Base-by-base conservation (phyloP, 768 basidiomycete genomes). In the Nidularia sp. region DNA sequence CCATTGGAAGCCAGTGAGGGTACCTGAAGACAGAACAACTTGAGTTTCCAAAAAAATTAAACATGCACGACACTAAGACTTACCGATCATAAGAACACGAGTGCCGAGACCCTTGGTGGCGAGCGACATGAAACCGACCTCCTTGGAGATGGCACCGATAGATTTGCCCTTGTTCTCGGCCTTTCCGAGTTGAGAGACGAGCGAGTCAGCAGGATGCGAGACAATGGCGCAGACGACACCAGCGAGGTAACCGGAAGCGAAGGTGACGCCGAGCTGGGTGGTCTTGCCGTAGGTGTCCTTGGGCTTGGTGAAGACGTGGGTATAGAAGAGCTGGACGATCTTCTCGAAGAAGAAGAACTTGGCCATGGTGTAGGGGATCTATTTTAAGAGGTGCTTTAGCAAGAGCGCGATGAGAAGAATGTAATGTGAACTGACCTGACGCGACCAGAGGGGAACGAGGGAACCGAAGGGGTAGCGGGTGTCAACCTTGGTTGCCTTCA, bases 321-420 rank as follows among this genome's bases (percentile, higher is more conserved):
- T 91, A 72, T 92, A 92, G 78, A 95, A 94, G 60, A 89, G 67
- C 63, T 84, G 78, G 67, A 88, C 90, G 61, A 89, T 88, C 78
- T 86, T 85, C 70, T 94, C 92, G 69, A 86, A 95, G 82, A 91
- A 93, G 83, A 83, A 92, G 84, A 97, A 97, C 75, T 97, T 97
- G 78, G 93, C 93, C 93, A 97, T 95, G 63, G 94, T 97, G 80
- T 97, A 97, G 50, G 94, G 94, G 63, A 96, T 93, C 88, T 96
- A 55, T 32, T 45, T 12, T 31, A 43, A 33, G 18, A 44, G 50
- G 9, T 49, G 15, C 47, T 45, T 15, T 45, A 43, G 7, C 32
- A 41, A 50, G 3, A 47, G 43, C 15, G 51, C 41, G 25, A 33
- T 3, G 34, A 42, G 2, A 34, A n/a, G 49, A 5, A 31, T 12